Base-by-base conservation (phyloP, 306 rosid species). In the Luffa acutangula region DNA sequence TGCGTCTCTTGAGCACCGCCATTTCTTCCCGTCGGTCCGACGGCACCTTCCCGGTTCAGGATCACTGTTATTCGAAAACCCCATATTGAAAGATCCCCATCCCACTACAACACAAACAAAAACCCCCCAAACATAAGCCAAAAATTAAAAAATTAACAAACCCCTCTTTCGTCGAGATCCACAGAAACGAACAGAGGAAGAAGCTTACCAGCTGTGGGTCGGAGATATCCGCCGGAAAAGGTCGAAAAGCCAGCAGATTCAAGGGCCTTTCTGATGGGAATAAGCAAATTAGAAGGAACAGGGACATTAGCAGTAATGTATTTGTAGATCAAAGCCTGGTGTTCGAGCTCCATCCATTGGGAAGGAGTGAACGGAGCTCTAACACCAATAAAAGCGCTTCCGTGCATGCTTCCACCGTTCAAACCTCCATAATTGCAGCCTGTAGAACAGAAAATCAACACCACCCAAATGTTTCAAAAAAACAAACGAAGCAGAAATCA, bases 1-100 rank as follows among this genome's bases (percentile, higher is more conserved):
- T 39, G 97, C 97, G 80, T 93, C 97, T 85, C 99, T 93, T 7
- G 98, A 93, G 96, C 99, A 96, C 82, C 99, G 97, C 99, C 99
- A 96, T 93, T 96, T 96, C 94, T 96, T 96, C 80, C 99, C 99
- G 88, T 96, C 99, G 3, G 99, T 96, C 81, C 99, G 88, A 63
- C 99, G 87, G 84, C 99, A 96, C 93, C 99, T 87, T 46, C 99
- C 98, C 25, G 98, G 99, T 83, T 96, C 99, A 66, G 99, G 98
- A 88, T 96, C 99, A n/a, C 90, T 84, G 87, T 80, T 93, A 90
- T 84, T 91, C 66, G 96, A 86, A 90, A 88, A 96, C 75, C 99
- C 99, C 85, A 96, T 81, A 85, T 96, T 97, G 84, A 91, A 85
- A 54, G 92, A 82, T 78, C 98, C 98, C 97, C 98, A 96, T 81